A percentile compares a stretch with the other conserved stretches of the same genome.
phyloP scores from a whole-genome alignment of 208 protist species.

The Acanthamoeba comandoni region DNA sequence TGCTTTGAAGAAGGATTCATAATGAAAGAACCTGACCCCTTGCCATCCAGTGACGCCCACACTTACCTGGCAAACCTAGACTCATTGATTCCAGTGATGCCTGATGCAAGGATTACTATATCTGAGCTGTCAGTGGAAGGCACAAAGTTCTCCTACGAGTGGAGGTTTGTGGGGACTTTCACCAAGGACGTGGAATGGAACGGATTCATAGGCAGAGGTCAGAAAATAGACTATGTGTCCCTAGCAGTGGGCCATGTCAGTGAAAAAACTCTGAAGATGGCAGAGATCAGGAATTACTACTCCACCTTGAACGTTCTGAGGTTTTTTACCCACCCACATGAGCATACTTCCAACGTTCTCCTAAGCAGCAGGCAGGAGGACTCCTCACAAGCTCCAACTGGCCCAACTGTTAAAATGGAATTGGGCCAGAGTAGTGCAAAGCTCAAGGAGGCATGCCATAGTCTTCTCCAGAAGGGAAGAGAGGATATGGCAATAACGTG shows the following conservation, averaged over 20 bases:
- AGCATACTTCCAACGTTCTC: too few species aligned
- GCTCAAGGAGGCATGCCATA: too few species aligned
- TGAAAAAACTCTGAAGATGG: neutral
- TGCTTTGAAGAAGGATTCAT: neutral
- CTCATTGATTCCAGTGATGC: neutral
- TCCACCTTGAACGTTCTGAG: neutral
- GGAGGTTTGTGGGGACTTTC: neutral
- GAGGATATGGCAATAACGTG: too few species aligned
- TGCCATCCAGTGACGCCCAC: neutral
- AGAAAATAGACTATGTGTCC: neutral
- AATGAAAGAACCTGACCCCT: neutral
- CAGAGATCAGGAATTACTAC: slow-evolving; percentile 33
- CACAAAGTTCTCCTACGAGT: neutral
- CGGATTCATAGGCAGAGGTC: neutral
- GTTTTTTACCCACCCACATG: neutral
- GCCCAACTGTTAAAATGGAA: too few species aligned
- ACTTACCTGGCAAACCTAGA: neutral
- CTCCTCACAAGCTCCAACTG: too few species aligned
- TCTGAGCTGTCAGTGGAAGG: neutral
- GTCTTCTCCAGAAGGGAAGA: too few species aligned
- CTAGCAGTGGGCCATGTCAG: neutral
- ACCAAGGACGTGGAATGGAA: neutral
- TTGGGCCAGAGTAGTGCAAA: too few species aligned
- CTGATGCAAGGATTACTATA: neutral
- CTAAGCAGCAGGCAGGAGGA: too few species aligned